Evolutionary conservation across 2,329 filamentous ascomycete species (phyloP), one percentile per base, ranked within the genome.

Genomic region (Colletotrichum incanum): DNA sequence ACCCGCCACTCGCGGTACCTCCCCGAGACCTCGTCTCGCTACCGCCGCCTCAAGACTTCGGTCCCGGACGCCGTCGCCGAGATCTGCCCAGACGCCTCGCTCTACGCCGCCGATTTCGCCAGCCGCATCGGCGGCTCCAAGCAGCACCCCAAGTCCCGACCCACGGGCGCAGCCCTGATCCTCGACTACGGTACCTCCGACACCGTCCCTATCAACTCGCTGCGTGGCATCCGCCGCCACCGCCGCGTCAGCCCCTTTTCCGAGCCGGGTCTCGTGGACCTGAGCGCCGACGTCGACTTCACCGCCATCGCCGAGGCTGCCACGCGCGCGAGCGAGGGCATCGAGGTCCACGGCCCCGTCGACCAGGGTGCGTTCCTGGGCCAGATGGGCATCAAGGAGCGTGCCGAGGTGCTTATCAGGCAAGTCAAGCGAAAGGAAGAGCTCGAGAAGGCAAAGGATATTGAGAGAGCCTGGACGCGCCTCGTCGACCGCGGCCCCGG

Each of bases 221-320:
- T 99, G 28, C 93, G 96, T 41, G 96, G 96, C 28, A 98, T 99
- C 81, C 90, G 91, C 45, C 86, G 88, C 18, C 96, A 99, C 83
- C 85, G 87, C 31, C 87, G 88, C 31, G 93, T 97, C 56, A 95
- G 91, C 28, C 94, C 96, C 5, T 94, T 99, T 77, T 87, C 89
- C 1, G 86, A 90, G 7, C 93, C 96, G 0, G 96, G 96, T 0
- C 88, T 92, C 34, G 95, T 97, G 3, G 96, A 99, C 79, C 86
- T 99, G 28, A 95, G 92, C 75, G 96, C 94, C 0, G 96, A 99
- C 79, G 96, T 99, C 0, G 96, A 99, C 81, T 99, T 99, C 79
- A 89, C 90, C 0, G 94, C 93, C 14, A 84, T 99, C 1, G 95
- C 95, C 0, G 95, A 98, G 79, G 88, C 93, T 1, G 95, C 95